Evolutionary conservation across 805 yeast genomes (phyloP).

Genomic region (Priceomyces fermenticarens): DNA sequence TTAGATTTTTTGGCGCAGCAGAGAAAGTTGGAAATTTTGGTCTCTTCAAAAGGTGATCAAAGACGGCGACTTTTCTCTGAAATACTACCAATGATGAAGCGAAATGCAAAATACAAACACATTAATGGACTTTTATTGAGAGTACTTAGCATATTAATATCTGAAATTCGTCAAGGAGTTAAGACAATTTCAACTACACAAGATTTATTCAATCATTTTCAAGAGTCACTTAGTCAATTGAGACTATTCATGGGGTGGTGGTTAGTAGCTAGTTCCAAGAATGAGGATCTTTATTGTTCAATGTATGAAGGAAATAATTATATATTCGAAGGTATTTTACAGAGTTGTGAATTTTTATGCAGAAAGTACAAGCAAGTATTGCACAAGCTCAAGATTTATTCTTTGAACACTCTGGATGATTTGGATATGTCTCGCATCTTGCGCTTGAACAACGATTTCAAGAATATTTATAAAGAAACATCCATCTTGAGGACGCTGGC

Average conservation of each 20-base stretch:
- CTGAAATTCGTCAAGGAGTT: slow-evolving; percentile 3
- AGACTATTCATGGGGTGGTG: slow-evolving; percentile 2
- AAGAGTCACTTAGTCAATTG: slow-evolving; percentile 2
- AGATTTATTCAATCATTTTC: slow-evolving; percentile 1
- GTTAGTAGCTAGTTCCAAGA: slow-evolving; percentile 4
- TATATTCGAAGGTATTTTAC: slow-evolving; percentile 20
- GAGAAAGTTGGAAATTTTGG: slow-evolving; percentile 11
- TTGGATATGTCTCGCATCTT: neutral
- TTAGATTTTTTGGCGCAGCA: slow-evolving; percentile 20
- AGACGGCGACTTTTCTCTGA: slow-evolving; percentile 1
- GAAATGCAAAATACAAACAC: slow-evolving; percentile 16
- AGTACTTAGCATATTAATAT: slow-evolving; percentile 14
- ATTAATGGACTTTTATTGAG: slow-evolving; percentile 18
- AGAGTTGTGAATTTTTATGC: slow-evolving; percentile 6
- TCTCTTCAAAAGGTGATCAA: neutral
- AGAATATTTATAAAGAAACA: neutral
- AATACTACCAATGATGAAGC: slow-evolving; percentile 9
- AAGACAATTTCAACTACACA: neutral
- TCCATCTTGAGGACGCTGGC: slow-evolving; percentile 1
- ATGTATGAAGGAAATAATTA: slow-evolving; percentile 23
- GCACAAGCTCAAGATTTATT: neutral
- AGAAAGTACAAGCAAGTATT: neutral
- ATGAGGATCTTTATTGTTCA: slow-evolving; percentile 19
- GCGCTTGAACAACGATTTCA: neutral
- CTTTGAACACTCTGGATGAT: neutral